Conservation (phyloP, 345 rosid genomes). For the Reutealis trisperma region DNA sequence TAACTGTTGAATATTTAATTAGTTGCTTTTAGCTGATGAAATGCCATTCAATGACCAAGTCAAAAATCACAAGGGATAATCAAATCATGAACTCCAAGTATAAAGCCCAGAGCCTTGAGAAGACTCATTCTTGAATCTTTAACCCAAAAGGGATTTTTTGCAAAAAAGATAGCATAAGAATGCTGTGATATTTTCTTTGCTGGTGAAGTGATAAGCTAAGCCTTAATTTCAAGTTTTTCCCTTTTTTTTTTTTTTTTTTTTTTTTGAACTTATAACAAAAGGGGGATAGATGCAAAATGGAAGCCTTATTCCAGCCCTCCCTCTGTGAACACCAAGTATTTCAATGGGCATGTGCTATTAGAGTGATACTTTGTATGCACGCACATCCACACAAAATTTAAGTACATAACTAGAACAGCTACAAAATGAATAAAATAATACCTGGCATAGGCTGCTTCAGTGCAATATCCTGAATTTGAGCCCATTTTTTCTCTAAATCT, state of each 20-base stretch:
- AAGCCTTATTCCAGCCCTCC: background rate
- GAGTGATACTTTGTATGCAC: background rate
- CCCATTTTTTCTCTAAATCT: conserved; percentile 76
- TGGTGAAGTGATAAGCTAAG: background rate
- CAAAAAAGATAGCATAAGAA: background rate
- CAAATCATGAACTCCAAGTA: background rate
- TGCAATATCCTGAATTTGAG: conserved; percentile 62
- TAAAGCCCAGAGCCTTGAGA: background rate
- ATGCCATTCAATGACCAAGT: background rate
- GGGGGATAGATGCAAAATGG: background rate
- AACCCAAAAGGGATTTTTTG: background rate
- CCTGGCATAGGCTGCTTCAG: conserved; percentile 87
- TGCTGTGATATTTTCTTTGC: background rate
- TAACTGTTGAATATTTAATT: background rate
- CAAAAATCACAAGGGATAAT: background rate
- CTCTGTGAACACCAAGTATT: background rate
- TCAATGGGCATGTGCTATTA: background rate
- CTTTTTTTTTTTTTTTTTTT: too few species aligned
- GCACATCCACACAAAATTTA: background rate
- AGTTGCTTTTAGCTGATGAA: background rate
- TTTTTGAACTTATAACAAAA: background rate
- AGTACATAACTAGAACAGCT: background rate
- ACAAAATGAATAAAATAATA: conserved; percentile 17
- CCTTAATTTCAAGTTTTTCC: background rate
- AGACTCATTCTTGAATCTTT: background rate